Percentiles rank a stretch among this genome's conserved stretches.
phyloP scores from a whole-genome alignment of 176 grass and related monocot genomes.

The Leersia perrieri region DNA sequence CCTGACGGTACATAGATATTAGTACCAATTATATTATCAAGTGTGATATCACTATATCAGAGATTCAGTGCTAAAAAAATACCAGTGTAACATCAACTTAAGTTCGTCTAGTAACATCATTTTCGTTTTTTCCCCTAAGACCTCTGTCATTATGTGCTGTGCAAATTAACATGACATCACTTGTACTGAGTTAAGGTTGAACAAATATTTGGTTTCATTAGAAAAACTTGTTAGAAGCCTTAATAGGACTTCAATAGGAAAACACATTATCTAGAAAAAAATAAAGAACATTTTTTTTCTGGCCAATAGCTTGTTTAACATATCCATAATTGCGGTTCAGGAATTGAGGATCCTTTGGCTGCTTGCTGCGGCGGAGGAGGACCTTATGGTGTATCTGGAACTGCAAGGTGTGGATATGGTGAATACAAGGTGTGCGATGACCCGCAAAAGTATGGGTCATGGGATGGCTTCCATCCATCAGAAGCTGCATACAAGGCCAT shows the following conservation, averaged over 20 bases:
- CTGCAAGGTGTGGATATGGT: slow-evolving; percentile 42
- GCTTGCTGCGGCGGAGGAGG: slow-evolving; percentile 74
- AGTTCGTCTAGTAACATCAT: not conserved
- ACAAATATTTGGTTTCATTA: not conserved
- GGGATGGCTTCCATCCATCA: slow-evolving; percentile 78
- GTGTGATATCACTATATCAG: no score
- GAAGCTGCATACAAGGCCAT: slow-evolving; percentile 72
- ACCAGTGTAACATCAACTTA: not conserved
- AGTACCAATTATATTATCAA: no score
- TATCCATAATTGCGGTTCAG: slow-evolving; percentile 33
- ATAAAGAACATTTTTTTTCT: not conserved
- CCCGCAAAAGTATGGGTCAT: slow-evolving; percentile 65
- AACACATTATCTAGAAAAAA: not conserved
- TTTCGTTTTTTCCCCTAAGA: not conserved
- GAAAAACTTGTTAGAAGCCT: not conserved
- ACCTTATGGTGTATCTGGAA: slow-evolving; percentile 43
- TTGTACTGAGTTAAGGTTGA: not conserved
- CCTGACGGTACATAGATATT: not conserved
- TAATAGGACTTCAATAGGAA: not conserved
- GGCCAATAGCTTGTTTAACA: not conserved
- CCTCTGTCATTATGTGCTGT: not conserved
- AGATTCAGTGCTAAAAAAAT: no score
- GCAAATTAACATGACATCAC: not conserved
- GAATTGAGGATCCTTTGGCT: slow-evolving; percentile 52
- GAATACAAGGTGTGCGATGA: slow-evolving; percentile 58